phyloP scores from a whole-genome alignment of 352 stramenopile genomes.

The Plasmopara muralis region DNA sequence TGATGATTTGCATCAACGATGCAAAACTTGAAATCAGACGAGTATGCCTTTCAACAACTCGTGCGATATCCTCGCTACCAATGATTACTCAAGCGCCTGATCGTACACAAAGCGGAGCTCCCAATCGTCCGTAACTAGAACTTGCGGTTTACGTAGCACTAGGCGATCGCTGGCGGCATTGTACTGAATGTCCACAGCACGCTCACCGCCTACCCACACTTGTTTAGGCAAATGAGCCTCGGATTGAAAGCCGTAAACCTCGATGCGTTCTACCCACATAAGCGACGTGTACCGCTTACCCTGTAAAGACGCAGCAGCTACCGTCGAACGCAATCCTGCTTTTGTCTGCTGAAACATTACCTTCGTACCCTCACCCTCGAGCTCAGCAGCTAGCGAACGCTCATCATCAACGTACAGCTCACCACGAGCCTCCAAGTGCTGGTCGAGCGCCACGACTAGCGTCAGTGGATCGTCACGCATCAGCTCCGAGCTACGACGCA shows the following conservation, averaged over 20 bases:
- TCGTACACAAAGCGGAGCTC: constrained; percentile 51
- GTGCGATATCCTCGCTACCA: too few species aligned
- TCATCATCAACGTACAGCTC: constrained; percentile 97
- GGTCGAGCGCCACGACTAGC: constrained; percentile 91
- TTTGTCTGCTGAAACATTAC: constrained; percentile 39
- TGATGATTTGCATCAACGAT: too few species aligned
- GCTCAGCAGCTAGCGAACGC: constrained; percentile 66
- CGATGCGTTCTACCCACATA: constrained; percentile 78
- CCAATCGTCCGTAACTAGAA: constrained; percentile 67
- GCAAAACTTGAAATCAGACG: too few species aligned
- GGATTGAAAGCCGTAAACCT: constrained; percentile 61
- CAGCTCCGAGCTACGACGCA: constrained; percentile 89
- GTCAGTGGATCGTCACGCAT: constrained; percentile 98
- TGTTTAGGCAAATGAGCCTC: constrained; percentile 36
- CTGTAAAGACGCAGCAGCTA: constrained; percentile 14
- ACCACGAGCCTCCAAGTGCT: constrained; percentile 69
- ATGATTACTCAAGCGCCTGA: constrained; percentile 21
- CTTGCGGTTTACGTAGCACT: constrained; percentile 79
- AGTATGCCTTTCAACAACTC: too few species aligned
- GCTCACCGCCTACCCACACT: constrained; percentile 36
- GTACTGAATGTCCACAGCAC: constrained; percentile 55
- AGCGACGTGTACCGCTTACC: constrained; percentile 41
- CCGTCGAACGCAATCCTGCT: constrained; percentile 30
- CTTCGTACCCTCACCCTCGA: constrained; percentile 40
- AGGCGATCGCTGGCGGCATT: constrained; percentile 52